Conservation (phyloP, 139 green algal species). For the Volvox reticuliferus region DNA sequence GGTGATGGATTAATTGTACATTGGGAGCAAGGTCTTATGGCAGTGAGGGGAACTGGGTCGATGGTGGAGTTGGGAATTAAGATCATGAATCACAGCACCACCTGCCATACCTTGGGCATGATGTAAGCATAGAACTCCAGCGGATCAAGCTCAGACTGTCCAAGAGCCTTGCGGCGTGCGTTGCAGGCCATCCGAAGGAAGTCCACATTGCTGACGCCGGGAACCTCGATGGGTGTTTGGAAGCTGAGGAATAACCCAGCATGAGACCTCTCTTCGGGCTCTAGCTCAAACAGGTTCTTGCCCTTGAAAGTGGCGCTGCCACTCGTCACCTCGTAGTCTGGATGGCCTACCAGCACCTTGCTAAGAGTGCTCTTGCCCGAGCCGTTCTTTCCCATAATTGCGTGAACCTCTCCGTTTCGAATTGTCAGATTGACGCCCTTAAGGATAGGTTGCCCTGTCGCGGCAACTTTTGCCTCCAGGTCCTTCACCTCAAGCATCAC, state of each 20-base stretch:
- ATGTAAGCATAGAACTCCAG: slow-evolving; percentile 98
- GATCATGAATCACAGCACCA: not conserved
- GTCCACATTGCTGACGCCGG: slow-evolving; percentile 97
- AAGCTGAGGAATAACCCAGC: slow-evolving; percentile 95
- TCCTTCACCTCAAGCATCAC: slow-evolving; percentile 85
- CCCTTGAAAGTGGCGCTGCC: slow-evolving; percentile 94
- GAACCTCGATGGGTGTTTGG: slow-evolving; percentile 96
- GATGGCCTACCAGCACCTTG: slow-evolving; percentile 98
- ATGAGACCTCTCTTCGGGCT: slow-evolving; percentile 93
- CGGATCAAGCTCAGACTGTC: slow-evolving; percentile 94
- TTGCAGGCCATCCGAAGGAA: slow-evolving; percentile 97
- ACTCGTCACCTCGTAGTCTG: slow-evolving; percentile 95
- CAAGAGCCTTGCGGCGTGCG: slow-evolving; percentile 81
- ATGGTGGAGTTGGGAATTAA: not conserved
- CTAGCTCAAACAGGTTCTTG: slow-evolving; percentile 92
- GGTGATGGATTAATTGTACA: too few relatives aligned
- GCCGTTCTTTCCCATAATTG: slow-evolving; percentile 99
- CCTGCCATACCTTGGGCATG: slow-evolving; percentile 85
- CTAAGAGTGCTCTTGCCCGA: slow-evolving; percentile 96
- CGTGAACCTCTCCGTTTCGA: slow-evolving; percentile 86
- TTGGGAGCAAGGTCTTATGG: too few relatives aligned
- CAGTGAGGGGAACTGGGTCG: too few relatives aligned
- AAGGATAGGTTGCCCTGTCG: slow-evolving; percentile 90
- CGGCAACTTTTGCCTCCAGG: slow-evolving; percentile 83
- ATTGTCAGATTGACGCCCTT: slow-evolving; percentile 94